Evolutionary conservation across 192 early-diverging fungal genomes (phyloP), one percentile per base, ranked within the genome.

Genomic region (Mortierella hygrophila): DNA sequence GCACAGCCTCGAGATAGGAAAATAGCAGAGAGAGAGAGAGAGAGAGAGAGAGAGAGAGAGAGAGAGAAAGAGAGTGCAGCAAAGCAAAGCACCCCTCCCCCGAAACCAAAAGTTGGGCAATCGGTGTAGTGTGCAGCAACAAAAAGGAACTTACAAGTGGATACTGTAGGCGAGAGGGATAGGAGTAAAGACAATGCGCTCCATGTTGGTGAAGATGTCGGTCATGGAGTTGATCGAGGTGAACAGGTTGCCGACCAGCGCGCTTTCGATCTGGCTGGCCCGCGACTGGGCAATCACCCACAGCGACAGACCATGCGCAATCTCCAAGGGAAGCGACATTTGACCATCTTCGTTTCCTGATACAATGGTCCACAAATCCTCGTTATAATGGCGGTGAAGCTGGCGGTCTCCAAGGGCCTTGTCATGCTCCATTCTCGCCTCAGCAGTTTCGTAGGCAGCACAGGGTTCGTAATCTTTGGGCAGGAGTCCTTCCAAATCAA

Each of bases 161-260:
- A 95, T 91, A 35, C 87, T 90, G 85, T 94, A 95, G 49, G 94
- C 94, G 70, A 91, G 77, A 13, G 95, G 95, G 38, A 96, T 93
- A 40, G 95, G 95, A 0, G 94, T 93, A 65, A 88, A 88, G 16
- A 91, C 85, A 85, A 96, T 95, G 54, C 95, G 90, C 75, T 96
- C 94, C 81, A 96, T 91, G 74, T 88, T 88, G 57, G 94, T 91
- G 57, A 96, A 87, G 26, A 82, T 87, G 41, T 95, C 93, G 0
- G 89, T 84, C 75, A 96, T 83, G 2, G 74, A 76, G 84, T 93
- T 91, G 63, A 94, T 71, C 13, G 88, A 82, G 20, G 35, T 42
- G 26, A 89, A 70, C 38, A 85, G 44, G 75, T 78, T 77, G n/a
- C 86, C 88, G 47, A 90, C 84, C 46, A 89, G 76, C 2, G 76